phyloP scores from a whole-genome alignment of 768 basidiomycete genomes.

The Boletus eberwhitei region DNA sequence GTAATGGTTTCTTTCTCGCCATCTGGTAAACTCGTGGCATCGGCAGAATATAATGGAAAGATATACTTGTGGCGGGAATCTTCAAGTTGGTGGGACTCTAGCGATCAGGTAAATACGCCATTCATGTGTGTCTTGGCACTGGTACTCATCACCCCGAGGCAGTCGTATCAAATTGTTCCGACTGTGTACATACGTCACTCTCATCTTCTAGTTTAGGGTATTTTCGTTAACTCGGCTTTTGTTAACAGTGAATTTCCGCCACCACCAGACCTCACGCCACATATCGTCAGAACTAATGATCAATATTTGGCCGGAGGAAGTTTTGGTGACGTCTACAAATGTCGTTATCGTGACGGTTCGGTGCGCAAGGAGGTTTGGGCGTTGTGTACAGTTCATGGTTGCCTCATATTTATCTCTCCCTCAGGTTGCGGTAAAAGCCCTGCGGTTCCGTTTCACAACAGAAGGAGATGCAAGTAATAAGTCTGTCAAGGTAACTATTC shows the following conservation, averaged over 20 bases:
- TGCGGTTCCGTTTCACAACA: slow-evolving; percentile 1
- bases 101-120: not conserved
- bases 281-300: not conserved
- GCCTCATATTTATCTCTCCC: not conserved
- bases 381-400: not conserved
- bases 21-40: slow-evolving; percentile 2
- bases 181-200: too few relatives aligned
- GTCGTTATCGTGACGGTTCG: not conserved
- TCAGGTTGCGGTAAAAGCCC: slow-evolving; percentile 20
- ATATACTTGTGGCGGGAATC: slow-evolving; percentile 5
- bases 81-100: too few relatives aligned
- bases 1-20: slow-evolving; percentile 2
- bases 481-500: not conserved
- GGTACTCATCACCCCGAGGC: not conserved
- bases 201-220: not conserved
- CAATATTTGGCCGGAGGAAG: slow-evolving; percentile 4
- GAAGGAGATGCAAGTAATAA: not conserved
- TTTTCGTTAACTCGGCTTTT: not conserved
- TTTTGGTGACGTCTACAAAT: slow-evolving; percentile 16
- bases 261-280: slow-evolving; percentile 7
- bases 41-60: not conserved
- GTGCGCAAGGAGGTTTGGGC: slow-evolving; percentile 4
- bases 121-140: not conserved
- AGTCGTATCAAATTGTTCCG: too few relatives aligned
- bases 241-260: not conserved